phyloP scores from a whole-genome alignment of 345 rosid genomes.

The Melaleuca alternifolia region DNA sequence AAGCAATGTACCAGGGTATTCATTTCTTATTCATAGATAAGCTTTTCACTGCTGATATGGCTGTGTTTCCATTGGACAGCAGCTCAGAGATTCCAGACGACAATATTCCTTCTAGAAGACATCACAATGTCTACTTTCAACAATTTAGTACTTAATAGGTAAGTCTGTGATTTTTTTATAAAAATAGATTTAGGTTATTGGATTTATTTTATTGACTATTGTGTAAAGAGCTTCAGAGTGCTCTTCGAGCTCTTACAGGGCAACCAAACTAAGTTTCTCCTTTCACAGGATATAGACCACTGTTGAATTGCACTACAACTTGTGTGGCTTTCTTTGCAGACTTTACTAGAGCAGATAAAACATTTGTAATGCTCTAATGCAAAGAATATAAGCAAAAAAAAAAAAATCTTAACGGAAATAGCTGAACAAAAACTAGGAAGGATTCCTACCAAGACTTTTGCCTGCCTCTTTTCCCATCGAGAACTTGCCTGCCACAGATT shows the following conservation, averaged over 20 bases:
- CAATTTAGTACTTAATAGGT: neutral
- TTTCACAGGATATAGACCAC: neutral
- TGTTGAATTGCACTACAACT: neutral
- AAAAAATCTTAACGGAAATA: neutral
- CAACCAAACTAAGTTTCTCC: neutral
- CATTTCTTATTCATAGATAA: neutral
- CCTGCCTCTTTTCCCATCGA: constrained; percentile 93
- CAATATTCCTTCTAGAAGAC: neutral
- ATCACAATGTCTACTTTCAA: neutral
- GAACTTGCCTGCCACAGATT: constrained; percentile 54
- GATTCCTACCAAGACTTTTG: constrained; percentile 73
- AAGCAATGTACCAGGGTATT: neutral
- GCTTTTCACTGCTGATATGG: neutral
- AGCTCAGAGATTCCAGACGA: neutral
- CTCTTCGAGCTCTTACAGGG: neutral
- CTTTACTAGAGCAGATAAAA: neutral
- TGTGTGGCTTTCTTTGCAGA: neutral
- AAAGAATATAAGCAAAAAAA: neutral
- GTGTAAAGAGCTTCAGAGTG: neutral
- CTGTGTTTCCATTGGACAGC: neutral
- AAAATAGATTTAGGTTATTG: neutral
- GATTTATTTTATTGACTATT: neutral
- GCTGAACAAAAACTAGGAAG: neutral
- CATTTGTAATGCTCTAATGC: neutral
- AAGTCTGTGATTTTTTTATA: neutral